Conservation (phyloP, 2,329 filamentous ascomycete genomes). For the Fusarium temperatum region DNA sequence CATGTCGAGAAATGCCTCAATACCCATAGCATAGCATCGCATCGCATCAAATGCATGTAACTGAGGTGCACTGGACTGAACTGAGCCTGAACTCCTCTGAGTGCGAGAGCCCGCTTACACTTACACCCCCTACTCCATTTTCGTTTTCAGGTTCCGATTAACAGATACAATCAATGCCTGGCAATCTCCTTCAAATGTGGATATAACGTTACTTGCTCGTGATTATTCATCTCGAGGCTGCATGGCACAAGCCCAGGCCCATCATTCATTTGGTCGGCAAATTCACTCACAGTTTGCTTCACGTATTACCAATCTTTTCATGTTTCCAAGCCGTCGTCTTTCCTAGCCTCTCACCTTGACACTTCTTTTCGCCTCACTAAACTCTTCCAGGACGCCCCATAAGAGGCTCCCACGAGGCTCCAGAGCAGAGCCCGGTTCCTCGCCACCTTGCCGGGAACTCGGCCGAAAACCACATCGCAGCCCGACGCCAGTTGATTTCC, state of each 20-base stretch:
- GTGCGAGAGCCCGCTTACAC: no score
- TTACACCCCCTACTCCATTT: conserved; percentile 2
- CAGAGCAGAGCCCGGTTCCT: neutral
- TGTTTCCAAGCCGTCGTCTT: neutral
- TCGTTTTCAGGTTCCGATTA: conserved; percentile 4
- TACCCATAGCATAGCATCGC: neutral
- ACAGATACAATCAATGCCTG: neutral
- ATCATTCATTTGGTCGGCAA: neutral
- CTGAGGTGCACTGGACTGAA: neutral
- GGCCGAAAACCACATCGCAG: conserved; percentile 17
- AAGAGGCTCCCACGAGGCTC: conserved; percentile 5
- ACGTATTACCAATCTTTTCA: neutral
- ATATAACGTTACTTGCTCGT: neutral
- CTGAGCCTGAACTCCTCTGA: neutral
- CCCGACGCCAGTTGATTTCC: neutral
- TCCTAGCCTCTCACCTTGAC: neutral
- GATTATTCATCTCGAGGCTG: neutral
- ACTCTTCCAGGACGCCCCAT: conserved; percentile 11
- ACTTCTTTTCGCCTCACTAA: conserved; percentile 5
- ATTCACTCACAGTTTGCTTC: neutral
- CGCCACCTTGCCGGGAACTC: conserved; percentile 18
- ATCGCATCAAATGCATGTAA: neutral
- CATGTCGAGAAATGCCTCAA: conserved; percentile 38
- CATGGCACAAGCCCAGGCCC: conserved; percentile 15
- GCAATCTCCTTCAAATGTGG: neutral